Evolutionary conservation across 352 stramenopile genomes (phyloP).

Genomic region (Pythium dissimile): DNA sequence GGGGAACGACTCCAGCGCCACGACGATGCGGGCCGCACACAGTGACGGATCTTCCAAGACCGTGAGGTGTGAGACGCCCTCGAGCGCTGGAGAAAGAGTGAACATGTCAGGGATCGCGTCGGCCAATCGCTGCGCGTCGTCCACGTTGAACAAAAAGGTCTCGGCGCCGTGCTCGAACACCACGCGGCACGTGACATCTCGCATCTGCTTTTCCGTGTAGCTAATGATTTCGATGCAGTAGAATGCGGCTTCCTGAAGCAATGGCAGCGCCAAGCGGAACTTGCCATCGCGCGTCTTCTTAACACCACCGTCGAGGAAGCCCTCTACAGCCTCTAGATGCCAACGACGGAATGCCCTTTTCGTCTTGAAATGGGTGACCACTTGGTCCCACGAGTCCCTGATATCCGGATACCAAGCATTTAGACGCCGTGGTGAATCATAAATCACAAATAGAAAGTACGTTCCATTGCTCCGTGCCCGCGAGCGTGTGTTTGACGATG

Average conservation of each 20-base stretch:
- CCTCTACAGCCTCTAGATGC: constrained; percentile 1
- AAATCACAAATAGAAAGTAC: neutral
- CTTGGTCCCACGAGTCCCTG: constrained; percentile 10
- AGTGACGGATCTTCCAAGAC: constrained; percentile 5
- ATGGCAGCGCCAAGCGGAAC: constrained; percentile 5
- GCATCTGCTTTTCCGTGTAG: neutral
- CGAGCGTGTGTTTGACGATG: neutral
- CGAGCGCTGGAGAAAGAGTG: neutral
- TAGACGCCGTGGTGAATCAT: neutral
- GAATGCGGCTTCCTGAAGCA: constrained; percentile 11
- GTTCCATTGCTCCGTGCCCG: constrained; percentile 1
- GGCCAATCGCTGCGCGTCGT: neutral
- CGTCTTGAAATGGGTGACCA: constrained; percentile 3
- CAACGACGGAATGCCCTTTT: neutral
- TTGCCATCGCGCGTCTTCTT: neutral
- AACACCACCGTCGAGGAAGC: constrained; percentile 3
- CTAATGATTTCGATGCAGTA: constrained; percentile 13
- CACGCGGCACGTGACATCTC: neutral
- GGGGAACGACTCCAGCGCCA: neutral
- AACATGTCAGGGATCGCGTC: neutral
- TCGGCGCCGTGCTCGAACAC: constrained; percentile 5
- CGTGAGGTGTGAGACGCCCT: neutral
- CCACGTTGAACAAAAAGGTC: constrained; percentile 4
- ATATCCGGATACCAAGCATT: neutral
- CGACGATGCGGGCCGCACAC: neutral